These are phyloP conservation scores for Kwoniella sp. DNA, from an alignment of 768 basidiomycete genomes.

Conservation along the genomic window DNA sequence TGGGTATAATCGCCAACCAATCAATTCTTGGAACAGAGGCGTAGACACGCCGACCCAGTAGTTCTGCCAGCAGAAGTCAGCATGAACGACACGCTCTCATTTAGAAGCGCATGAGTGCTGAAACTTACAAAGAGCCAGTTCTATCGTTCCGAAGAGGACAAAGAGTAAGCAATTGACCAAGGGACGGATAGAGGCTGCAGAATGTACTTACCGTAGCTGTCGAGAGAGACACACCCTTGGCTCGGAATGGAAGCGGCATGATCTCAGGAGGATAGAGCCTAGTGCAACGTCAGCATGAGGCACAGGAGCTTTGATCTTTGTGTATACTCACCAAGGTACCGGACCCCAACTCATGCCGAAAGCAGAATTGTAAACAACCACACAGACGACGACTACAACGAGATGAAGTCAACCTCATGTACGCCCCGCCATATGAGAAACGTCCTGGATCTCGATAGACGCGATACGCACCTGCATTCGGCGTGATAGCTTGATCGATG, in stretches of 20 bases:
- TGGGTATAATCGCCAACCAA: slow-evolving; percentile 88
- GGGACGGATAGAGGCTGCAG: background rate
- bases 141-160: slow-evolving; percentile 27
- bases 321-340: slow-evolving; percentile 66
- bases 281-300: background rate
- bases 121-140: slow-evolving; percentile 61
- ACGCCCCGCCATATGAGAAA: too few species aligned
- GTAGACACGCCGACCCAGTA: slow-evolving; percentile 86
- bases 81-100: background rate
- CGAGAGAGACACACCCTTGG: slow-evolving; percentile 92
- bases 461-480: slow-evolving; percentile 60
- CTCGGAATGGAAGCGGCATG: slow-evolving; percentile 83
- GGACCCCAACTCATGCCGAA: slow-evolving; percentile 87
- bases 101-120: background rate
- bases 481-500: slow-evolving; percentile 80
- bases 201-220: slow-evolving; percentile 68
- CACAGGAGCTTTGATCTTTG: too few species aligned
- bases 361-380: slow-evolving; percentile 89
- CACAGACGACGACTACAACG: slow-evolving; percentile 77
- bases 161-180: background rate
- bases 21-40: slow-evolving; percentile 80
- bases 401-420: too few species aligned
- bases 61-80: slow-evolving; percentile 61
- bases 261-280: slow-evolving; percentile 63
- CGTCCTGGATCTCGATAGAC: background rate